These are phyloP conservation scores for Metschnikowia lunata DNA, from an alignment of 805 yeast genomes.

Conservation along the genomic window DNA sequence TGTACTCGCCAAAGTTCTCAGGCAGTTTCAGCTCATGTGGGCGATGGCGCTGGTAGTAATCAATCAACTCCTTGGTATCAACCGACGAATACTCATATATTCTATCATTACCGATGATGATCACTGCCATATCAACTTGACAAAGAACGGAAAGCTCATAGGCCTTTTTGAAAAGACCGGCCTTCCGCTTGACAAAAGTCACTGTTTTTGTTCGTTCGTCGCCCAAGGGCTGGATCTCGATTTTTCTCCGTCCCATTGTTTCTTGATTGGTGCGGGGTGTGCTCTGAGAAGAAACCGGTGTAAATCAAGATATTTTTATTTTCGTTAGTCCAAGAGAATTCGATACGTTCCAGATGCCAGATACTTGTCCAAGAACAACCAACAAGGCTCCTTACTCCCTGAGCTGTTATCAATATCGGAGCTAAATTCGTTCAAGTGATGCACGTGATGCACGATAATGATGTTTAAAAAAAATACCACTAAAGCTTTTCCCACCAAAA, in stretches of 20 bases:
- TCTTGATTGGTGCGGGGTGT: not conserved
- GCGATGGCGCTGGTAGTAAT: slow-evolving; percentile 20
- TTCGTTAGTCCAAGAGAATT: too few species aligned
- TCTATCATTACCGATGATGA: slow-evolving; percentile 74
- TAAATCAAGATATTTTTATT: too few species aligned
- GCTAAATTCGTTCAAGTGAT: too few species aligned
- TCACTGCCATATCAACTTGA: slow-evolving; percentile 88
- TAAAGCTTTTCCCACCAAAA: too few species aligned
- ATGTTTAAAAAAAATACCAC: too few species aligned
- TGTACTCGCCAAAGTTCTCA: slow-evolving; percentile 60
- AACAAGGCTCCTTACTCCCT: too few species aligned
- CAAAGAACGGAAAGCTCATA: slow-evolving; percentile 85
- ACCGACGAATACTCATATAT: slow-evolving; percentile 81
- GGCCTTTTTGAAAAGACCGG: slow-evolving; percentile 87
- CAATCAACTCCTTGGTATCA: slow-evolving; percentile 40
- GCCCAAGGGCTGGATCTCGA: slow-evolving; percentile 83
- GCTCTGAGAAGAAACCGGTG: slow-evolving; percentile 8
- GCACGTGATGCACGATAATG: too few species aligned
- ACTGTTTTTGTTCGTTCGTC: slow-evolving; percentile 85
- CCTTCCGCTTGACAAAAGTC: slow-evolving; percentile 90
- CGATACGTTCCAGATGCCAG: too few species aligned
- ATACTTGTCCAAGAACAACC: too few species aligned
- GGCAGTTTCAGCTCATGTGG: slow-evolving; percentile 64
- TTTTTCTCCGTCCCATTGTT: slow-evolving; percentile 92
- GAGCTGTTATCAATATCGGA: too few species aligned